phyloP scores from a whole-genome alignment of 768 basidiomycete species.

The Leucogyrophana mollusca region DNA sequence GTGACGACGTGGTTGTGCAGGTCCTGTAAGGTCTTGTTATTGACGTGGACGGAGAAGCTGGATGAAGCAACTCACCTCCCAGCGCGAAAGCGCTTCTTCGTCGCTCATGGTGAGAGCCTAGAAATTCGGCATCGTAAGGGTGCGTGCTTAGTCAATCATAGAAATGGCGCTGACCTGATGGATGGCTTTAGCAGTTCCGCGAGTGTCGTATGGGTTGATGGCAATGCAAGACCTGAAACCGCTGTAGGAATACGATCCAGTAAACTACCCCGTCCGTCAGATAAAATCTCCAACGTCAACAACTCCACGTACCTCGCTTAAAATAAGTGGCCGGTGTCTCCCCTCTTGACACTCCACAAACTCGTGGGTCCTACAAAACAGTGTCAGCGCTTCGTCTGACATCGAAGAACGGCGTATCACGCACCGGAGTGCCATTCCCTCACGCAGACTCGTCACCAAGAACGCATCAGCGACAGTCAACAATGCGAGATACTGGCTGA shows the following conservation, averaged over 20 bases:
- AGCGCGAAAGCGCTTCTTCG: conserved; percentile 69
- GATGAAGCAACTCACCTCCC: conserved; percentile 53
- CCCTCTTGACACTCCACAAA: conserved; percentile 84
- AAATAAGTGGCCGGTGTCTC: conserved; percentile 63
- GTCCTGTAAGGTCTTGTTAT: conserved; percentile 40
- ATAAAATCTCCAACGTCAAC: too few relatives aligned
- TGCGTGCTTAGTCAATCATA: not conserved
- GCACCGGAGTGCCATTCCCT: conserved; percentile 80
- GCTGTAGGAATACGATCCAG: conserved; percentile 82
- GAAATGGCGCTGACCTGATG: conserved; percentile 35
- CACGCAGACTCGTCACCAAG: conserved; percentile 78
- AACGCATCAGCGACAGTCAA: conserved; percentile 84
- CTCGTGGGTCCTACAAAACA: conserved; percentile 55
- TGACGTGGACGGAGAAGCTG: not conserved
- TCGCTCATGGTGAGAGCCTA: conserved; percentile 75
- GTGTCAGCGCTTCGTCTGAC: not conserved
- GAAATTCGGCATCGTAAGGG: conserved; percentile 1
- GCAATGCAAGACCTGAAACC: conserved; percentile 87
- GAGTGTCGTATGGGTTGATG: conserved; percentile 83
- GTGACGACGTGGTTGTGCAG: conserved; percentile 83
- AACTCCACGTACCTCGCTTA: conserved; percentile 77
- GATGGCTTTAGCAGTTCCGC: conserved; percentile 84
- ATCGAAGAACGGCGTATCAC: not conserved
- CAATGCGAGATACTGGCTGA: conserved; percentile 81
- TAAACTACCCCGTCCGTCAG: conserved; percentile 52